A percentile compares a stretch with the other conserved stretches of the same genome.
phyloP scores from a whole-genome alignment of 2,329 filamentous ascomycete genomes.

The Bipolaris oryzae region DNA sequence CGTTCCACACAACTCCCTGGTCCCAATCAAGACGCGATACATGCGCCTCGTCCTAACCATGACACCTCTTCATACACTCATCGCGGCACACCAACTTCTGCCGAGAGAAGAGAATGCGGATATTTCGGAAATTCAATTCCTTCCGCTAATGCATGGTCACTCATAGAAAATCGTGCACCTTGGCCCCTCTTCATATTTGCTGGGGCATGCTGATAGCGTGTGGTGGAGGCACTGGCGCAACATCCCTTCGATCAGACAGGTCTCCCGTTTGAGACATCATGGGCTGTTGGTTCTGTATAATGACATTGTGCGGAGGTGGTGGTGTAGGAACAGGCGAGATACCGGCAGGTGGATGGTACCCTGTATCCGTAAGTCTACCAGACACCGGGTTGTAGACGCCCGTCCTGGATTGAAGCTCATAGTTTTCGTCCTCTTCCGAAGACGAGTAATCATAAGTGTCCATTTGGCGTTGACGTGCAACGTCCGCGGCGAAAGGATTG shows the following conservation, averaged over 20 bases:
- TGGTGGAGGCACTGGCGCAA: slow-evolving; percentile 34
- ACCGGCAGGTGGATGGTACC: slow-evolving; percentile 41
- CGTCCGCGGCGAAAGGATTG: slow-evolving; percentile 40
- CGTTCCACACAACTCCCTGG: slow-evolving; percentile 1
- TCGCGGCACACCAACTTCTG: background rate
- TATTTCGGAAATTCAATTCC: background rate
- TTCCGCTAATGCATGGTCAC: background rate
- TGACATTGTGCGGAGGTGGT: slow-evolving; percentile 30
- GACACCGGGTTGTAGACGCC: slow-evolving; percentile 42
- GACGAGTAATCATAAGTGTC: slow-evolving; percentile 49
- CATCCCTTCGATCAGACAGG: slow-evolving; percentile 33
- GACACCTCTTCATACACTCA: background rate
- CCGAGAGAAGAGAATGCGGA: background rate
- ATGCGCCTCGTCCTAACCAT: background rate
- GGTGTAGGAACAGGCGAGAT: slow-evolving; percentile 42
- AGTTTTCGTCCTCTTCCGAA: slow-evolving; percentile 48
- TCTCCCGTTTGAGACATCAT: slow-evolving; percentile 37
- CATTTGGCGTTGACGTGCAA: slow-evolving; percentile 33
- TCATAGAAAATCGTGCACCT: background rate
- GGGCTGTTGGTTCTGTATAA: slow-evolving; percentile 15
- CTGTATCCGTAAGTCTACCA: slow-evolving; percentile 43
- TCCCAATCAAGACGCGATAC: background rate
- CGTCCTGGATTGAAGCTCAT: slow-evolving; percentile 41
- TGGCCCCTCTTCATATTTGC: slow-evolving; percentile 25
- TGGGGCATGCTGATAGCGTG: slow-evolving; percentile 40